Evolutionary conservation across 2,329 filamentous ascomycete species (phyloP), one percentile per base, ranked within the genome.

Genomic region (Domatiomyces catenatus): DNA sequence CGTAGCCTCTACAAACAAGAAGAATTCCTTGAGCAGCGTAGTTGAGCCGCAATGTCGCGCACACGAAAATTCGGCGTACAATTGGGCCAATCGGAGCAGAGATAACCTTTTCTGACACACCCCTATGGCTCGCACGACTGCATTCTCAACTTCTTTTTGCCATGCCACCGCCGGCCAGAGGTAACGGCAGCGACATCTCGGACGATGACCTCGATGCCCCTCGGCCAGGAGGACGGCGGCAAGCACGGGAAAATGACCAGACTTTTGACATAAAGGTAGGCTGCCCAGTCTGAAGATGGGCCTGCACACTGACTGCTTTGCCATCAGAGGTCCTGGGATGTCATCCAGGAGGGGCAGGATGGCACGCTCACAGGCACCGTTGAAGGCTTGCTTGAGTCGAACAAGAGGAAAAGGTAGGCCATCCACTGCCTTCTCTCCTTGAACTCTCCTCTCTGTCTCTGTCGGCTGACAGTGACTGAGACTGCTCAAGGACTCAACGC

Each of bases 401-500:
- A 85, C 64, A 93, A 93, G 72, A 80, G 88, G 53, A 81, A 81
- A 63, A 74, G 79, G 77, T 80, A 65, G 62, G 66, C 50, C 36
- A 42, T 24, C 19, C 18, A 42, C 36, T 48, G 15, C 22, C 4
- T 12, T 39, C 32, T 8, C 32, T 5, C 10, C 5, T 39, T 8
- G 32, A 53, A 52, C 45, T 48, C 57, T 64, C 22, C 50, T 48
- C 46, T 24, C 50, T 44, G 28, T 48, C 44, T 39, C 32, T 15
- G 32, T 15, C 32, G 10, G 12, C 32, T 39, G 32, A 39, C 32
- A 39, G 32, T 45, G 43, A 39, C 69, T 67, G 59, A 86, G 89
- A 60, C 71, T 96, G 54, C 75, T 94, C 54, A 85, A 87, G 66
- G 92, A 98, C 65, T 96, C 92, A 24, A 96, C 90, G 46, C 92